phyloP scores from a whole-genome alignment of 202 grass and related monocot species.

The Elaeis oleifera region DNA sequence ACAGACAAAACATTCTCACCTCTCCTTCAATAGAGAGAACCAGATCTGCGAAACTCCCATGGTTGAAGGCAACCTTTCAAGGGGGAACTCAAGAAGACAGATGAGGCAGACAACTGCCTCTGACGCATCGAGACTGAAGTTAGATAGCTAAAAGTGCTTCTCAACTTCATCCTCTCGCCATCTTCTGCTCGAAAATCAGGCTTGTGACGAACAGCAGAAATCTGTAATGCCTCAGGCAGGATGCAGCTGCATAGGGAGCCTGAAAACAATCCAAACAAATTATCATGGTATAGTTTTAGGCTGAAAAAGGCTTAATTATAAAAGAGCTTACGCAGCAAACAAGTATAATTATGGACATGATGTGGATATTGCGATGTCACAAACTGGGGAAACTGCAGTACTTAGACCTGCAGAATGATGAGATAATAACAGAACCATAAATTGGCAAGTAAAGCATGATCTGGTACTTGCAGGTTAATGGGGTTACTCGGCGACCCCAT shows the following conservation, averaged over 20 bases:
- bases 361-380: too few relatives aligned
- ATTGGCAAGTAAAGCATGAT: too few relatives aligned
- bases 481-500: too few relatives aligned
- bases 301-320: too few relatives aligned
- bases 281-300: too few relatives aligned
- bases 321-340: too few relatives aligned
- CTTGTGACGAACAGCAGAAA: slow-evolving; percentile 62
- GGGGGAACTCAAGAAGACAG: slow-evolving; percentile 56
- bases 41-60: slow-evolving; percentile 36
- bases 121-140: slow-evolving; percentile 79
- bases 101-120: slow-evolving; percentile 42
- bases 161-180: slow-evolving; percentile 52
- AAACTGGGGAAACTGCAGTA: too few relatives aligned
- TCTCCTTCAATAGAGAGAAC: slow-evolving; percentile 29
- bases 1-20: slow-evolving; percentile 10
- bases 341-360: too few relatives aligned
- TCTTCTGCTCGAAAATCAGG: slow-evolving; percentile 56
- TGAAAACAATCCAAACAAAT: slow-evolving; percentile 13
- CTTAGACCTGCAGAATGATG: too few relatives aligned
- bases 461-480: too few relatives aligned
- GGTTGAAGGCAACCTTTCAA: slow-evolving; percentile 37
- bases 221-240: slow-evolving; percentile 77
- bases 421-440: too few relatives aligned
- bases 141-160: slow-evolving; percentile 67
- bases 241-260: slow-evolving; percentile 87